Evolutionary conservation across 2,329 filamentous ascomycete genomes (phyloP).

Genomic region (Aspergillus spinulosporus): DNA sequence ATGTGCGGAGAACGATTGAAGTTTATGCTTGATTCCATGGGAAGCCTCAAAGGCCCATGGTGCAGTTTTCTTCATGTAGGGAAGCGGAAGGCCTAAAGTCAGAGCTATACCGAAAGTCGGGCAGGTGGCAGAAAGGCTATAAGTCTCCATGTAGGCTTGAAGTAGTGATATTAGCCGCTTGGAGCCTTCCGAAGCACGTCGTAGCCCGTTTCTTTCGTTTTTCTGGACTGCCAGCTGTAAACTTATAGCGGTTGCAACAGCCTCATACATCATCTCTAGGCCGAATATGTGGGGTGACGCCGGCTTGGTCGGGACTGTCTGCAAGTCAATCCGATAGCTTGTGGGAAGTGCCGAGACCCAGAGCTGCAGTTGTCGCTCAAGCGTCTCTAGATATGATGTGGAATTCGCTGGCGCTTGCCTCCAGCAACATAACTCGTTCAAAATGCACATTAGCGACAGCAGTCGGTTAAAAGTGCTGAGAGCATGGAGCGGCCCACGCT

Average conservation of each 20-base stretch:
- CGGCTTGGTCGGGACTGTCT: slow-evolving; percentile 24
- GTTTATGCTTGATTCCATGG: slow-evolving; percentile 28
- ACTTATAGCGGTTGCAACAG: slow-evolving; percentile 28
- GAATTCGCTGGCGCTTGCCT: slow-evolving; percentile 26
- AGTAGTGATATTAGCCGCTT: slow-evolving; percentile 39
- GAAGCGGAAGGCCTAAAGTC: slow-evolving; percentile 32
- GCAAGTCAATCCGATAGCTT: slow-evolving; percentile 34
- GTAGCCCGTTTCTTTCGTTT: slow-evolving; percentile 24
- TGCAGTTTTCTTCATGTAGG: slow-evolving; percentile 8
- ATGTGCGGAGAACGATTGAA: slow-evolving; percentile 32
- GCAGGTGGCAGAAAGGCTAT: slow-evolving; percentile 41
- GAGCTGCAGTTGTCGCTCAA: slow-evolving; percentile 34
- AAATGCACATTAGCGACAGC: slow-evolving; percentile 40
- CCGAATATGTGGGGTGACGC: slow-evolving; percentile 37
- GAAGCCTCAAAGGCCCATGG: slow-evolving; percentile 26
- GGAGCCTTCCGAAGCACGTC: slow-evolving; percentile 37
- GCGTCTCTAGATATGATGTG: slow-evolving; percentile 29
- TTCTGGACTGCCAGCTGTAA: slow-evolving; percentile 29
- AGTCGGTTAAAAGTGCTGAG: slow-evolving; percentile 57
- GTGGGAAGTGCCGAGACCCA: slow-evolving; percentile 34
- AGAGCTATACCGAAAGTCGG: slow-evolving; percentile 46
- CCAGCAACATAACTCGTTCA: slow-evolving; percentile 36
- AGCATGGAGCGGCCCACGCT: slow-evolving; percentile 45
- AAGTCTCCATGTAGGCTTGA: slow-evolving; percentile 43
- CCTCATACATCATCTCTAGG: slow-evolving; percentile 38